Evolutionary conservation across 495 filamentous ascomycete genomes (phyloP), one percentile per base, ranked within the genome.

Genomic region (Apiosordaria backusii): DNA sequence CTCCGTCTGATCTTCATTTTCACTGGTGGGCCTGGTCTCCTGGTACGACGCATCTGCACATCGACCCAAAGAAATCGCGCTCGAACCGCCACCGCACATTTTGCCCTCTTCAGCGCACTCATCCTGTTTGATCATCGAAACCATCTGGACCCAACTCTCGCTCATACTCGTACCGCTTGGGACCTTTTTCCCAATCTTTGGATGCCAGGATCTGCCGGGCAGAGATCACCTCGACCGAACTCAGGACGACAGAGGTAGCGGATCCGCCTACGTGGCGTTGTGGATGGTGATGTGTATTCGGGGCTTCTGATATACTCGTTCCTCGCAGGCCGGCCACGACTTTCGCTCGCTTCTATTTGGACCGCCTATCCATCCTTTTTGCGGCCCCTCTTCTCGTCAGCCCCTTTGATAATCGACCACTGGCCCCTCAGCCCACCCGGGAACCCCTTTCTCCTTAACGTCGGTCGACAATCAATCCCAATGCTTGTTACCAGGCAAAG

Each of bases 401-500:
- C 22, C 40, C 21, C 22, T 22, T 19, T 61, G 5, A 52, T 29
- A 60, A 50, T 23, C 59, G 60, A 24, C 29, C 26, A 19, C 70
- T 63, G 29, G 57, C 52, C 61, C 50, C 65, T 63, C 55, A 69
- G 62, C 60, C 62, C 60, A 40, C 50, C 65, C 54, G 24, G 23
- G 65, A 24, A 62, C 24, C 19, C 60, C 23, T 26, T 65, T 65
- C 60, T 60, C 52, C 50, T 66, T 45, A 61, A 5, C 27, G 9
- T 22, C 59, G 27, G 45, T 45, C 62, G 54, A 72, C 67, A 59
- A 64, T 50, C 64, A 55, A 67, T 80, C 81, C 81, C 15, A 85
- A 86, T 86, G 84, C 83, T 86, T 76, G 83, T 84, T 80, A 83
- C 82, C 77, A 82, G 84, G 78, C 80, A 81, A 75, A 77, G 76